phyloP scores from a whole-genome alignment of 306 rosid genomes.

The Vigna nakashimae region DNA sequence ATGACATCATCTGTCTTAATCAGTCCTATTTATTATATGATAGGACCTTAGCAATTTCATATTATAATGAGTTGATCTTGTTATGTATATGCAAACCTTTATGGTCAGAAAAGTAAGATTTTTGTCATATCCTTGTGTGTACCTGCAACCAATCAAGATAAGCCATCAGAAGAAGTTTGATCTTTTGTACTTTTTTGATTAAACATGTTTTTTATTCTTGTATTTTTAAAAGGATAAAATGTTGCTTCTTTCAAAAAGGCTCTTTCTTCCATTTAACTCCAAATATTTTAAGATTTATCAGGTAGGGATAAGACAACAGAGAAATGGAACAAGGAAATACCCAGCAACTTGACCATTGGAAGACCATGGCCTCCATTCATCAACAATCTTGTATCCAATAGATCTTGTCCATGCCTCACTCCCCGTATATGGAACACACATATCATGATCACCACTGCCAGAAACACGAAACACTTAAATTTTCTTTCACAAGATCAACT shows the following conservation, averaged over 20 bases:
- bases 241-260: constrained; percentile 2
- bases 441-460: constrained; percentile 90
- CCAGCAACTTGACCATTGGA: constrained; percentile 85
- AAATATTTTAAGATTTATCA: constrained; percentile 7
- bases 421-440: constrained; percentile 96
- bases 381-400: constrained; percentile 71
- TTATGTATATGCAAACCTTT: constrained; percentile 57
- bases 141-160: constrained; percentile 58
- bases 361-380: constrained; percentile 92
- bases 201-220: too few species aligned
- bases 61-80: too few species aligned
- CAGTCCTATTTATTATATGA: too few species aligned
- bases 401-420: constrained; percentile 89
- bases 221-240: too few species aligned
- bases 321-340: constrained; percentile 50
- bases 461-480: constrained; percentile 12
- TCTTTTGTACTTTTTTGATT: too few species aligned
- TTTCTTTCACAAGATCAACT: constrained; percentile 1
- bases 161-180: not conserved
- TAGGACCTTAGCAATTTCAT: too few species aligned
- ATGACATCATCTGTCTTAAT: too few species aligned
- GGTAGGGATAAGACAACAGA: not conserved
- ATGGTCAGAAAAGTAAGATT: constrained; percentile 80
- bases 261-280: not conserved
- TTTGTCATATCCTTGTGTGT: constrained; percentile 71